Base-by-base conservation (phyloP, 2,329 filamentous ascomycete genomes). In the Penicillium sp. region DNA sequence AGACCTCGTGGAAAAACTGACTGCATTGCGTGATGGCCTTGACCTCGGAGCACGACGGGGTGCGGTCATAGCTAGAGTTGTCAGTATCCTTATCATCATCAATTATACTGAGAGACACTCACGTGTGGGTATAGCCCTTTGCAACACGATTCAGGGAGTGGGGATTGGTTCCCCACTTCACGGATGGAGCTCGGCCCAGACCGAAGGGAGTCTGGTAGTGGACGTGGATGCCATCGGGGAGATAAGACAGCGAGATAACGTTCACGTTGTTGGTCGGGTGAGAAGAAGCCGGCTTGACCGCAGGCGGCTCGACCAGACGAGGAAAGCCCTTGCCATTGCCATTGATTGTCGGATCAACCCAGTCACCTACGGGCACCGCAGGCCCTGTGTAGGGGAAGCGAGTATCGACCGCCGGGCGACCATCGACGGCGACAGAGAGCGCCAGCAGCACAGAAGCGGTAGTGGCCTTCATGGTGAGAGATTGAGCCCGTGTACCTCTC, bases 161-260 rank as follows among this genome's bases (percentile, higher is more conserved):
- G 1, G 68, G 61, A 48, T 56, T 53, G 28, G 59, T 67, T 10
- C 79, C 79, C 74, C 76, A 81, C 16, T 68, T 63, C 4, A 81
- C 67, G 1, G 69, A 63, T 0, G 79, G 78, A 4, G 65, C 56
- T n/a, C 58, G 62, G 13, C 74, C 76, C n/a, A 81, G 63, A 6
- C 79, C 78, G 56, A 80, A 81, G 0, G 79, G 77, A 0, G 79
- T 81, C 65, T 81, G 79, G 61, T 74, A 81, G 64, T 81, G 78
- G 49, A 81, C 72, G 60, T 78, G 79, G 61, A 81, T 75, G 30
- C 78, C 79, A 44, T 69, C 63, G 1, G 77, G 77, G 2, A 79
- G 53, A 53, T 79, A 81, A 1, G 78, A 69, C 50, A 79, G 56
- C 4, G 74, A 73, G 50, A 81, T 78, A 33, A 81, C 78, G 55